Evolutionary conservation across 2,329 filamentous ascomycete genomes (phyloP).

Genomic region (Penicillium sp.): DNA sequence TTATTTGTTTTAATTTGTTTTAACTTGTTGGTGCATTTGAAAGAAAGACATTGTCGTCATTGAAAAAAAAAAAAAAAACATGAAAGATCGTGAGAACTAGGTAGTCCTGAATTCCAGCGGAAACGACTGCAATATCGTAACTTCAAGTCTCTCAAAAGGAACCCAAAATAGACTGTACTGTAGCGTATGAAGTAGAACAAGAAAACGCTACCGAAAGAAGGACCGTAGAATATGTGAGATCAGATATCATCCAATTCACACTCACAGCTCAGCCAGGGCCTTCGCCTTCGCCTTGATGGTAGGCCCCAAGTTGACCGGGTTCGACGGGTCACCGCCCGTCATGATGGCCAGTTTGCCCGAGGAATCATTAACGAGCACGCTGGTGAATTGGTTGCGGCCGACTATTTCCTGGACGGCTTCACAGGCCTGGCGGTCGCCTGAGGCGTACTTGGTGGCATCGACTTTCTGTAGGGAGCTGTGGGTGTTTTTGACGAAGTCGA

Average conservation of each 20-base stretch:
- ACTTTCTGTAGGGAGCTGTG: constrained; percentile 53
- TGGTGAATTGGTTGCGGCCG: constrained; percentile 39
- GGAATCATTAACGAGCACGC: constrained; percentile 34
- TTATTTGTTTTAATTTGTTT: not conserved
- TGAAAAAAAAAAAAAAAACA: too few species aligned
- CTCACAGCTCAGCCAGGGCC: constrained; percentile 19
- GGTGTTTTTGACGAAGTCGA: constrained; percentile 73
- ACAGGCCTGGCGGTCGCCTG: constrained; percentile 28
- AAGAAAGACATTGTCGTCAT: not conserved
- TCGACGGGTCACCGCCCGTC: constrained; percentile 36
- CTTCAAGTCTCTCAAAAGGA: not conserved
- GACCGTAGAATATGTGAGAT: not conserved
- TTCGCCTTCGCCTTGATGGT: constrained; percentile 35
- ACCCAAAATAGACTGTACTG: not conserved
- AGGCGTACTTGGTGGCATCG: constrained; percentile 34
- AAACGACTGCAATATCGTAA: not conserved
- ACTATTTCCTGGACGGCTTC: constrained; percentile 32
- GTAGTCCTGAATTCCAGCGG: not conserved
- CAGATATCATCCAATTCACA: not conserved
- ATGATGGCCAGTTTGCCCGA: constrained; percentile 39
- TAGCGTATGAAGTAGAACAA: not conserved
- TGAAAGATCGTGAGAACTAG: not conserved
- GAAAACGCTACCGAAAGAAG: constrained; percentile 8
- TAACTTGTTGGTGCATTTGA: not conserved
- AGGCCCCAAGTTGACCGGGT: constrained; percentile 37